A percentile compares a stretch with the other conserved stretches of the same genome.
phyloP scores from a whole-genome alignment of 805 yeast genomes.

The Teunomyces stri region DNA sequence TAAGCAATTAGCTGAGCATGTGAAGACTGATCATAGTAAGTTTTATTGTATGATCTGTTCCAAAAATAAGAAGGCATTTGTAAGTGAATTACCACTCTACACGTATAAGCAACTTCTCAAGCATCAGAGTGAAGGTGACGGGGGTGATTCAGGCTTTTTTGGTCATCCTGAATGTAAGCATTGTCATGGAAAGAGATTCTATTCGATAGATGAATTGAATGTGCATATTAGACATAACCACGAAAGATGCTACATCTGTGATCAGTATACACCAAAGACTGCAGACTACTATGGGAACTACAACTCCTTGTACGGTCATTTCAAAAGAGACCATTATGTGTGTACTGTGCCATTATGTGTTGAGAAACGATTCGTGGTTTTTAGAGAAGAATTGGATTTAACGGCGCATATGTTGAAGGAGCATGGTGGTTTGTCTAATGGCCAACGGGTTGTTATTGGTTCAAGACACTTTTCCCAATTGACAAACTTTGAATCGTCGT shows the following conservation, averaged over 20 bases:
- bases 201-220: conserved; percentile 83
- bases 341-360: conserved; percentile 78
- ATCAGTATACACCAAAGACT: conserved; percentile 59
- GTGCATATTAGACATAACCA: conserved; percentile 80
- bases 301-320: conserved; percentile 72
- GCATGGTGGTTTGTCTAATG: conserved; percentile 60
- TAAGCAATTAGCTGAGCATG: conserved; percentile 64
- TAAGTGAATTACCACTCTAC: conserved; percentile 64
- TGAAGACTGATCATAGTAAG: conserved; percentile 59
- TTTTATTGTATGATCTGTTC: conserved; percentile 75
- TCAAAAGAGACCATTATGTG: conserved; percentile 66
- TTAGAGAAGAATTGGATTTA: conserved; percentile 79
- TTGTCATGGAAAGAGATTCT: conserved; percentile 72
- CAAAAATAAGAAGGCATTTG: conserved; percentile 71
- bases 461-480: conserved; percentile 53
- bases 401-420: conserved; percentile 84
- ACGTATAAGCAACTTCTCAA: conserved; percentile 58
- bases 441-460: conserved; percentile 41
- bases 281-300: conserved; percentile 71
- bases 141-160: conserved; percentile 56
- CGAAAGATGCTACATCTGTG: conserved; percentile 90
- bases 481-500: conserved; percentile 48
- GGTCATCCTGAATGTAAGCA: conserved; percentile 91
- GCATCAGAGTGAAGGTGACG: conserved; percentile 75
- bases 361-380: conserved; percentile 89